Percentiles rank a stretch among this genome's conserved stretches.
These are phyloP conservation scores for Grosmannia huntii DNA, from an alignment of 2,329 filamentous ascomycete genomes.

Conservation along the genomic window DNA sequence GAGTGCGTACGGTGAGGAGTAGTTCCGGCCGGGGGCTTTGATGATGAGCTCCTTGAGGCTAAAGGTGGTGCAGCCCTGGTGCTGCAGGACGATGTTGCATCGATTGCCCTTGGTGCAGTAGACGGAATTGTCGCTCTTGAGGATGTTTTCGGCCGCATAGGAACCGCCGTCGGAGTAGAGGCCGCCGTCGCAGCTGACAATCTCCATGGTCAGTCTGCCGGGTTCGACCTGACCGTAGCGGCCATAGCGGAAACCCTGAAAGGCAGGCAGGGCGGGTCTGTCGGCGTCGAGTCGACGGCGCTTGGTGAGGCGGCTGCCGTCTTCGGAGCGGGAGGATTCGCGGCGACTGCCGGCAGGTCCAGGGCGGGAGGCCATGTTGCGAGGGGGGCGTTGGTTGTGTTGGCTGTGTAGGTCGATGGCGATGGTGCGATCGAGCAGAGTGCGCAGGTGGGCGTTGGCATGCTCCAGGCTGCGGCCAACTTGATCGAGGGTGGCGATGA, in stretches of 20 bases:
- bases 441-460: conserved; percentile 29
- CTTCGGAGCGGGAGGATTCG: conserved; percentile 5
- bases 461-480: conserved; percentile 23
- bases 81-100: conserved; percentile 76
- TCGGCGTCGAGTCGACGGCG: conserved; percentile 59
- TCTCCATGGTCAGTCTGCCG: conserved; percentile 71
- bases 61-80: conserved; percentile 70
- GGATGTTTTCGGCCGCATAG: conserved; percentile 67
- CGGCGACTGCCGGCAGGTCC: conserved; percentile 4
- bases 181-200: conserved; percentile 81
- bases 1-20: conserved; percentile 67
- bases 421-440: conserved; percentile 24
- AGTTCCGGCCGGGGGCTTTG: conserved; percentile 68
- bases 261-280: conserved; percentile 29
- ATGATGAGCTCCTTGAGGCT: conserved; percentile 77
- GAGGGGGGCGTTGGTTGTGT: neutral
- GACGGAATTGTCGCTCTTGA: conserved; percentile 69
- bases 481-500: conserved; percentile 6
- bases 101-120: conserved; percentile 83
- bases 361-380: neutral
- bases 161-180: conserved; percentile 45
- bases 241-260: conserved; percentile 62
- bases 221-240: conserved; percentile 78
- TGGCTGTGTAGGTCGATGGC: conserved; percentile 3
- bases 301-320: conserved; percentile 40